phyloP scores from a whole-genome alignment of 495 filamentous ascomycete genomes.

The Daldinia caldariorum region DNA sequence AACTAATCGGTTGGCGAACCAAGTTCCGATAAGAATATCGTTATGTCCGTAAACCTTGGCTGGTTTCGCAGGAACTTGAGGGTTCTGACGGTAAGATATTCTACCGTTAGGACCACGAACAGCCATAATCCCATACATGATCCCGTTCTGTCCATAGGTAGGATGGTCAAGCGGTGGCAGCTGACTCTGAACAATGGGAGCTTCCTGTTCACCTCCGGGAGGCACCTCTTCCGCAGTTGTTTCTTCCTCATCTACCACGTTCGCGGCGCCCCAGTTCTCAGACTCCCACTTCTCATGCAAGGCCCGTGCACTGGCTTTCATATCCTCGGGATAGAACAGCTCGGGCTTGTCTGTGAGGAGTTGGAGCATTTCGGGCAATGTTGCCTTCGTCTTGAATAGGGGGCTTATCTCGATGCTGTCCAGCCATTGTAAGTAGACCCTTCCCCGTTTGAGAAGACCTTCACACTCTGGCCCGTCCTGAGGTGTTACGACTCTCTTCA shows the following conservation, averaged over 20 bases:
- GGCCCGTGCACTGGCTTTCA: slow-evolving; percentile 4
- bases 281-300: slow-evolving; percentile 23
- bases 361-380: slow-evolving; percentile 2
- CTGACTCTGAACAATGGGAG: slow-evolving; percentile 6
- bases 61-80: slow-evolving; percentile 20
- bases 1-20: slow-evolving; percentile 61
- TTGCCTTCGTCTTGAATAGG: slow-evolving; percentile 1
- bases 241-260: slow-evolving; percentile 28
- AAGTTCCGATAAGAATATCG: slow-evolving; percentile 55
- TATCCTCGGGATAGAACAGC: slow-evolving; percentile 21
- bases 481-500: neutral
- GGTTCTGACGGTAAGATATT: slow-evolving; percentile 45
- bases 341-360: neutral
- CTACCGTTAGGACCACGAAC: slow-evolving; percentile 17
- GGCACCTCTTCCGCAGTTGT: neutral
- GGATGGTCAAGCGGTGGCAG: slow-evolving; percentile 44
- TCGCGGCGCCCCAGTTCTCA: slow-evolving; percentile 38
- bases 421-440: slow-evolving; percentile 37
- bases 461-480: slow-evolving; percentile 2
- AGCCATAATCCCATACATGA: slow-evolving; percentile 55
- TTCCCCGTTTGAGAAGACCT: neutral
- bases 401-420: slow-evolving; percentile 35
- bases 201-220: neutral
- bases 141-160: slow-evolving; percentile 45
- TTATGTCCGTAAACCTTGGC: slow-evolving; percentile 59